Conservation (phyloP, 768 basidiomycete species). For the Lactarius hatsudake region DNA sequence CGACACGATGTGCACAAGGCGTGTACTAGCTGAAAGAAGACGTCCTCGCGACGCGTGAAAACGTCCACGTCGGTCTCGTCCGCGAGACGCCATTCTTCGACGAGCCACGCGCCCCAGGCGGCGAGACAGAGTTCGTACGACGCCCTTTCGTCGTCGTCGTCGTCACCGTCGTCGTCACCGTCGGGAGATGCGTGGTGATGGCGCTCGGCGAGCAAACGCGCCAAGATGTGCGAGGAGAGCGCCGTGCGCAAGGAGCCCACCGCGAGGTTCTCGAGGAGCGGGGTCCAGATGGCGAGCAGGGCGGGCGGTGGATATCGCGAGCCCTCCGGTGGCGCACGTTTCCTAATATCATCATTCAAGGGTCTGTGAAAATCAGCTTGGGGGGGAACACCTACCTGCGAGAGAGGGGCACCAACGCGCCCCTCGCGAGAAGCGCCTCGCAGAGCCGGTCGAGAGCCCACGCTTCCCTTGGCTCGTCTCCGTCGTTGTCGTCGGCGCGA, state of each 20-base stretch:
- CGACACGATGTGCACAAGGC: slow-evolving; percentile 35
- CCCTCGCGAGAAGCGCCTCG: slow-evolving; percentile 63
- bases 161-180: slow-evolving; percentile 20
- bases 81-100: slow-evolving; percentile 42
- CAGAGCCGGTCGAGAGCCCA: slow-evolving; percentile 71
- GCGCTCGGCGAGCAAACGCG: slow-evolving; percentile 33
- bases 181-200: not conserved
- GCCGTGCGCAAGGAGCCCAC: slow-evolving; percentile 45
- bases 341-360: slow-evolving; percentile 41
- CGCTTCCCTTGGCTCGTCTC: slow-evolving; percentile 51
- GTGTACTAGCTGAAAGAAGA: slow-evolving; percentile 46
- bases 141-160: slow-evolving; percentile 29
- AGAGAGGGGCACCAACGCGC: slow-evolving; percentile 76
- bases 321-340: slow-evolving; percentile 45
- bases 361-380: too few relatives aligned
- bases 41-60: slow-evolving; percentile 44
- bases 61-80: slow-evolving; percentile 35
- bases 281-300: slow-evolving; percentile 62
- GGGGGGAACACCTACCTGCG: slow-evolving; percentile 36
- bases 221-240: slow-evolving; percentile 47
- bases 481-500: slow-evolving; percentile 29
- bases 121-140: slow-evolving; percentile 60
- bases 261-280: slow-evolving; percentile 57
- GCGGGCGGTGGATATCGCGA: slow-evolving; percentile 49
- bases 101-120: slow-evolving; percentile 67